Conservation (phyloP, 768 basidiomycete species). For the Serpula lacrymans region DNA sequence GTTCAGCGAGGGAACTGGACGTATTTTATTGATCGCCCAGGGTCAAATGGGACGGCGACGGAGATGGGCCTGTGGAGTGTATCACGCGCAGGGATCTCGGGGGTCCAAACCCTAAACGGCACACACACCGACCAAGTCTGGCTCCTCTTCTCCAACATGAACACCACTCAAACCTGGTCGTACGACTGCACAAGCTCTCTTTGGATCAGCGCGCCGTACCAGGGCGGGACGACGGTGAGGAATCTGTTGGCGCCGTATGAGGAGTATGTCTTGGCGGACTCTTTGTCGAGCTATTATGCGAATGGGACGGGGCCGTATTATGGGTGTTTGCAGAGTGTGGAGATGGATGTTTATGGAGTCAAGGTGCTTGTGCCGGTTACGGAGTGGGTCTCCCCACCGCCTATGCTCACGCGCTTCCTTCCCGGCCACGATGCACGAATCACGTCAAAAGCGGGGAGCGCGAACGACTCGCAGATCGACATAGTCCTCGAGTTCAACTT, state of each 20-base stretch:
- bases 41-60: constrained; percentile 76
- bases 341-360: constrained; percentile 73
- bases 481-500: constrained; percentile 79
- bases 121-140: constrained; percentile 67
- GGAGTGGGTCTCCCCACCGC: constrained; percentile 69
- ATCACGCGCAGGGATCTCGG: constrained; percentile 58
- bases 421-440: constrained; percentile 89
- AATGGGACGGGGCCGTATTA: constrained; percentile 59
- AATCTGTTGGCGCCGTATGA: constrained; percentile 88
- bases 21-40: constrained; percentile 69
- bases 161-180: constrained; percentile 60
- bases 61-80: constrained; percentile 90
- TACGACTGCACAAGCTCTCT: constrained; percentile 51
- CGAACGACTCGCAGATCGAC: constrained; percentile 55
- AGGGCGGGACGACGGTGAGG: constrained; percentile 52
- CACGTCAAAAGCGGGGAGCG: constrained; percentile 30
- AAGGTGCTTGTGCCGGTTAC: constrained; percentile 70
- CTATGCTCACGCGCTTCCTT: constrained; percentile 72
- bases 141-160: constrained; percentile 87
- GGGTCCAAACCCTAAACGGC: constrained; percentile 61
- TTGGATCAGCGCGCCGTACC: constrained; percentile 84
- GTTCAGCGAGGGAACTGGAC: constrained; percentile 87
- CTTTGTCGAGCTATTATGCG: constrained; percentile 58
- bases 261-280: constrained; percentile 63
- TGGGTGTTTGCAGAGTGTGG: constrained; percentile 69